Evolutionary conservation across 2,329 filamentous ascomycete genomes (phyloP), one percentile per base, ranked within the genome.

Genomic region (Penicillium olsonii): DNA sequence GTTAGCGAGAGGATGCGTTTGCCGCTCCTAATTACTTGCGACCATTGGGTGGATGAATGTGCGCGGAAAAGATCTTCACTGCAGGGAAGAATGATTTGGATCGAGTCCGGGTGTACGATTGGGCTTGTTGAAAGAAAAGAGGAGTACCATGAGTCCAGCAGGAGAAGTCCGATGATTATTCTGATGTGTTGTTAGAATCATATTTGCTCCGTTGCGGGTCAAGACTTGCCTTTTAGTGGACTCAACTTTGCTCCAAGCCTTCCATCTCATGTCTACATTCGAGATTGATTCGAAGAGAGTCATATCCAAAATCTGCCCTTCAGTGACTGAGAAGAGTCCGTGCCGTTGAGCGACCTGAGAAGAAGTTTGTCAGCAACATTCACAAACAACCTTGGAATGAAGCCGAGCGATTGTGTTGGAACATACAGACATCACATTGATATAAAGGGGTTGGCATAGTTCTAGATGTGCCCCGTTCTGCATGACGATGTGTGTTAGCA

Each of bases 231-330:
- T 69, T 58, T 80, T 80, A 0, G 69, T 70, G 39, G 76, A 79
- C 61, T 81, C 78, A 7, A 80, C 70, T 41, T 76, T 75, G 52
- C 74, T 72, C 78, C 78, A 81, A 2, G 75, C 74, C 55, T 75
- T 78, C 78, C 78, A 81, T 55, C 72, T 66, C 19, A 68, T 63
- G 41, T 78, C 74, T 27, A 75, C 67, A 52, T 77, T 73, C 12
- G 72, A 62, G 6, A 77, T 67, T 4, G 59, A 52, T 20, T 76
- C 74, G 18, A 78, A 71, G 3, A 78, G 59, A 15, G 64, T 63
- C 50, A 67, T 68, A 33, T 73, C 69, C 2, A 75, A 62, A 12
- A 67, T 61, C 49, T 73, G 70, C 9, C 72, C 69, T 54, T 80
- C 78, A 5, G 68, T 75, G 4, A 73, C 72, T 12, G 72, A 71